Evolutionary conservation across 1,139 yeast genomes (phyloP).

Genomic region (Suhomyces panamericanus): DNA sequence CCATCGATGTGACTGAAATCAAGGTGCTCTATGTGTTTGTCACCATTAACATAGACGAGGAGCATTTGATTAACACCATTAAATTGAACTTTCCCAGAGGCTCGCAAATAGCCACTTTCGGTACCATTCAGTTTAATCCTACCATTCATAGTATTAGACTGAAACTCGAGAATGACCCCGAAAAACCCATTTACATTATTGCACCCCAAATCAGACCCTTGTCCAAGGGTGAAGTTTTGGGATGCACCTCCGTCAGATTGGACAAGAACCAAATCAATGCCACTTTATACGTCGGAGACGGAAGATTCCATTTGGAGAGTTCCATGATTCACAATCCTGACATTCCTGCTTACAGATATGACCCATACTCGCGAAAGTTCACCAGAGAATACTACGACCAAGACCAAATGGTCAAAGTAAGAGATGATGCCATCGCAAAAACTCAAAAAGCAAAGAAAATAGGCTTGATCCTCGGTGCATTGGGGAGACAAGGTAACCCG

Average conservation of each 20-base stretch:
- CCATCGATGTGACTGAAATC: constrained; percentile 86
- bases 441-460: constrained; percentile 63
- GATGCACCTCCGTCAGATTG: constrained; percentile 89
- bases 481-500: constrained; percentile 94
- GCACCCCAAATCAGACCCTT: constrained; percentile 94
- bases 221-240: constrained; percentile 94
- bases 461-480: constrained; percentile 89
- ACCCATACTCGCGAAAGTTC: constrained; percentile 90
- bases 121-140: constrained; percentile 96
- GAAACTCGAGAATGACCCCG: constrained; percentile 50
- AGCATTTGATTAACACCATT: constrained; percentile 76
- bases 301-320: constrained; percentile 91
- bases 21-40: constrained; percentile 95
- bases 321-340: constrained; percentile 97
- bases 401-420: constrained; percentile 69
- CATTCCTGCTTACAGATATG: constrained; percentile 88
- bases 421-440: constrained; percentile 67
- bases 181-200: constrained; percentile 58
- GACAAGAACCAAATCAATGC: constrained; percentile 65
- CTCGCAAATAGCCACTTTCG: constrained; percentile 74
- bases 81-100: constrained; percentile 65
- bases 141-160: constrained; percentile 78
- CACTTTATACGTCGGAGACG: constrained; percentile 93
- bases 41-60: constrained; percentile 84
- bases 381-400: constrained; percentile 89